Conservation (phyloP, 352 stramenopile genomes). For the Pythium sp. region DNA sequence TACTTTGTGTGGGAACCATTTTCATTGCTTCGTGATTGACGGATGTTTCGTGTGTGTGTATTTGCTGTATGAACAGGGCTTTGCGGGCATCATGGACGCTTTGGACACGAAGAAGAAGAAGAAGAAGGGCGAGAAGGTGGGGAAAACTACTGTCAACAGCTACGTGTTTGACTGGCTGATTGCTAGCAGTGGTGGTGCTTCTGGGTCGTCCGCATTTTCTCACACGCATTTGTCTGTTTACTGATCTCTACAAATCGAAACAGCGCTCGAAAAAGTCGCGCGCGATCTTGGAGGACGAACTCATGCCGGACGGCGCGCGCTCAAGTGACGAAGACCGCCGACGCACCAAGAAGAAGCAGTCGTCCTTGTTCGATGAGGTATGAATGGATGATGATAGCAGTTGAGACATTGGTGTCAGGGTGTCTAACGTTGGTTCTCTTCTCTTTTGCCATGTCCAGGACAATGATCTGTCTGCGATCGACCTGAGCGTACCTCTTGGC, state of each 20-base stretch:
- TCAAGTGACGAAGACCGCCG: slow-evolving; percentile 70
- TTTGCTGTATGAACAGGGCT: slow-evolving; percentile 28
- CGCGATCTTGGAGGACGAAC: slow-evolving; percentile 62
- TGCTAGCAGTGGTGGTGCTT: too few relatives aligned
- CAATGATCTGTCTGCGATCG: slow-evolving; percentile 66
- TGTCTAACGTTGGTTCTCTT: background rate
- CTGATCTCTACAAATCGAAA: background rate
- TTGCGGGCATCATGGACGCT: slow-evolving; percentile 82
- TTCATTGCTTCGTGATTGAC: background rate
- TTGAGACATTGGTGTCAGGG: background rate
- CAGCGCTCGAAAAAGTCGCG: slow-evolving; percentile 48
- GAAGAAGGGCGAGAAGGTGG: slow-evolving; percentile 63
- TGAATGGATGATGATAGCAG: background rate
- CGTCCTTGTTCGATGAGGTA: slow-evolving; percentile 35
- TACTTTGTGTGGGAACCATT: background rate
- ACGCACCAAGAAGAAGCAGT: slow-evolving; percentile 48
- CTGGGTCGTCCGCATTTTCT: background rate
- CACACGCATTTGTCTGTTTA: background rate
- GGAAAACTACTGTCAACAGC: background rate
- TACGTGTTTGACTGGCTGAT: slow-evolving; percentile 4
- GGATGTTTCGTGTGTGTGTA: slow-evolving; percentile 15
- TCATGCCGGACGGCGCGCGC: slow-evolving; percentile 74
- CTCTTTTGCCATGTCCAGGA: slow-evolving; percentile 31
- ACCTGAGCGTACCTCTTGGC: slow-evolving; percentile 72
- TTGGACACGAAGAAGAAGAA: slow-evolving; percentile 67